Evolutionary conservation across 768 basidiomycete species (phyloP), one percentile per base, ranked within the genome.

Genomic region (Suillus decipiens): DNA sequence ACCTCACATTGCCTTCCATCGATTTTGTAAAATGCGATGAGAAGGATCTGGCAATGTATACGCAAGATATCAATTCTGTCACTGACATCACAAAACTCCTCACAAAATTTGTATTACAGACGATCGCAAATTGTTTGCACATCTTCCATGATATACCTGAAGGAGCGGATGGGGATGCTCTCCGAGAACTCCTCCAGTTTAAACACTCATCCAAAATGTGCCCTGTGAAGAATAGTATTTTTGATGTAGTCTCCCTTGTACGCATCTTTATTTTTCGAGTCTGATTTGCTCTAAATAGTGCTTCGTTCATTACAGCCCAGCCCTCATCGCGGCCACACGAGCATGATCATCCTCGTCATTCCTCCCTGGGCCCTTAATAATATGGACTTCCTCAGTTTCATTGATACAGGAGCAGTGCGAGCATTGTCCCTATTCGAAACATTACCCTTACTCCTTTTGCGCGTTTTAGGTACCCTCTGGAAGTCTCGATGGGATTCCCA

Each of bases 61-160:
- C 7, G 4, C 47, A 17, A 59, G 31, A 11, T 14, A 33, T 63
- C 37, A 55, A 43, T 33, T 10, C 33, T 9, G 63, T 61, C 12
- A 55, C 42, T 12, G 63, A 68, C 39, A 14, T 68, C 42, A 61
- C 60, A 12, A 59, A 22, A 24, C 60, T 61, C 47, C 10, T 70
- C 8, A 50, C 47, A 28, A 48, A 22, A 5, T 66, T 36, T 39
- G 54, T 57, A 7, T 28, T 69, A 11, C 56, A 43, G 17, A 66
- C 66, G 14, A n/a, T 56, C 19, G 7, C 50, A 5, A 60, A 55
- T n/a, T 37, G 28, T n/a, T 50, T 62, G 8, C 59, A 54, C 2
- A 34, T 67, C 6, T 63, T 61, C 10, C 37, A 28, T 12, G 4
- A 33, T 1, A 17, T 61, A 47, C 34, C 42, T 5, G 66, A 63